Evolutionary conservation across 2,329 filamentous ascomycete species (phyloP), one percentile per base, ranked within the genome.

Genomic region (Stachybotrys chartarum): DNA sequence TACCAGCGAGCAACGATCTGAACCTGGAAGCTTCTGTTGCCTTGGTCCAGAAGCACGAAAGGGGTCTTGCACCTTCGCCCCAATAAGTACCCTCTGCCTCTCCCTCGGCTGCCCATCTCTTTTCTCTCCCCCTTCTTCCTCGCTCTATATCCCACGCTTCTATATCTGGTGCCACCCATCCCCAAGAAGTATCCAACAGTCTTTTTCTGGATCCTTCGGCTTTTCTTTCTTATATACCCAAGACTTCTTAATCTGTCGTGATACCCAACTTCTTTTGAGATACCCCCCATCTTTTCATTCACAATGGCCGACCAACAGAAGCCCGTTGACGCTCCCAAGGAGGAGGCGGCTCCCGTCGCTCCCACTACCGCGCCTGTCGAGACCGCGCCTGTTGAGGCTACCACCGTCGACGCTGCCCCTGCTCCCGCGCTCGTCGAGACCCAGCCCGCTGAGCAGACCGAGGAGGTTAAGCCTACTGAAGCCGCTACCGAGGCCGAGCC

Each of bases 231-330:
- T 65, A 72, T 68, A 71, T 71, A 70, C 68, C 67, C 50, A 17
- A 60, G 67, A 65, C 64, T 65, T 67, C 70, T 71, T 72, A 73
- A 68, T 70, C 72, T 73, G 66, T 74, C 75, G 74, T 78, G 77
- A 80, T 80, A 79, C 77, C 76, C 77, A 70, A 42, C 35, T 42
- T 65, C 66, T 68, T 72, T 71, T 69, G 66, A 70, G 67, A 73
- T 69, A 69, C 66, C 70, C 67, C 69, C 70, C 68, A 67, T 68
- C 68, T 68, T 71, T 71, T 65, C 70, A 69, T 69, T 71, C 77
- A 81, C 67, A 79, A 90, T 90, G 87, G 84, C 88, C 76, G 87
- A 90, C 69, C 79, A 78, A 73, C 81, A 85, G 74, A 90, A 91
- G 78, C 81, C 85, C 70, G 78, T 82, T 66, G 85, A 85, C 72